These are phyloP conservation scores for Pseudogymnoascus pannorum DNA, from an alignment of 2,329 filamentous ascomycete genomes.

Conservation along the genomic window DNA sequence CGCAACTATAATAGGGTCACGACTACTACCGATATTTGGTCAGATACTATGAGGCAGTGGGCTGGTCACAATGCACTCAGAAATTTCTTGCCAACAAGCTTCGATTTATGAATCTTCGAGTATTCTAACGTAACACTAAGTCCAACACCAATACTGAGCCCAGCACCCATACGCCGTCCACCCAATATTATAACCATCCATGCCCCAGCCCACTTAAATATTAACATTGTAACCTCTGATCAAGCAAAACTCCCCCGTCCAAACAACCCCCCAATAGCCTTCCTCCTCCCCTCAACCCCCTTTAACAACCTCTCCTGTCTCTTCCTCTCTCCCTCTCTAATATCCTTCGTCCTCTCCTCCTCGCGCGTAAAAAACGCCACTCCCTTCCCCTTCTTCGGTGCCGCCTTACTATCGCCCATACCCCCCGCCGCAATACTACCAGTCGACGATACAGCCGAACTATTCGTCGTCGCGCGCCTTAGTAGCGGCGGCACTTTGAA, in stretches of 20 bases:
- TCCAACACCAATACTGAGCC: not conserved
- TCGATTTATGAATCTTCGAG: conserved; percentile 21
- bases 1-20: conserved; percentile 2
- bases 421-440: conserved; percentile 20
- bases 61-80: conserved; percentile 8
- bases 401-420: conserved; percentile 35
- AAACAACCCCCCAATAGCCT: conserved; percentile 52
- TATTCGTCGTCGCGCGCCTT: conserved; percentile 64
- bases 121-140: conserved; percentile 19
- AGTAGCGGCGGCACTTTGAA: conserved; percentile 68
- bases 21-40: not conserved
- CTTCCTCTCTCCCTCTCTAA: conserved; percentile 50
- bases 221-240: not conserved
- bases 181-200: not conserved
- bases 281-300: conserved; percentile 49
- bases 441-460: conserved; percentile 33
- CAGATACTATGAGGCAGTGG: conserved; percentile 3
- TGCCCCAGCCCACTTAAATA: not conserved
- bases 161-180: not conserved
- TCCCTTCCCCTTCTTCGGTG: conserved; percentile 52
- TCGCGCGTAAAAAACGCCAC: conserved; percentile 54
- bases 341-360: conserved; percentile 46
- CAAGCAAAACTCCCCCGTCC: conserved; percentile 45
- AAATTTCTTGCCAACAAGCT: not conserved
- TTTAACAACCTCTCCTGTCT: conserved; percentile 51